These are phyloP conservation scores for Clonostachys sp. DNA, from an alignment of 2,329 filamentous ascomycete genomes.

Conservation along the genomic window DNA sequence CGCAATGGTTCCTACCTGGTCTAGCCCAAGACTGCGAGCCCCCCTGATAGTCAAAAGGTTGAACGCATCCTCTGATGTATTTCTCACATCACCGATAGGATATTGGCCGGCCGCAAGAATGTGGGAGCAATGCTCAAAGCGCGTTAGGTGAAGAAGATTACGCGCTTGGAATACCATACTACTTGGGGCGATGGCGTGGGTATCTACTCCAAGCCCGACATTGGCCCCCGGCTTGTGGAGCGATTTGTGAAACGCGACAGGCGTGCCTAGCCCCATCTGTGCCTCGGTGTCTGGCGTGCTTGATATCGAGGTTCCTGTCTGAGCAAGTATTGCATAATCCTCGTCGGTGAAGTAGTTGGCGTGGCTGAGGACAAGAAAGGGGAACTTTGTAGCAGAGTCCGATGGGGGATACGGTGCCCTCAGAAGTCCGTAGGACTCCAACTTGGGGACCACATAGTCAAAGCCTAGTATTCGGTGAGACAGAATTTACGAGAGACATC, in stretches of 20 bases:
- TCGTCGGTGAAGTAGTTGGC: not conserved
- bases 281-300: not conserved
- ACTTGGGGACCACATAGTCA: not conserved
- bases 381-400: not conserved
- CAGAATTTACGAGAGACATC: not conserved
- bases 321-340: not conserved
- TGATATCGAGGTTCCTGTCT: not conserved
- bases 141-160: too few relatives aligned
- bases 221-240: too few relatives aligned
- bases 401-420: not conserved
- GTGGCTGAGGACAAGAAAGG: not conserved
- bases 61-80: too few relatives aligned
- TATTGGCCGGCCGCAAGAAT: too few relatives aligned
- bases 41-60: too few relatives aligned
- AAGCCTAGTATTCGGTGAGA: not conserved
- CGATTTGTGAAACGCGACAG: not conserved
- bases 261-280: not conserved
- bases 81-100: too few relatives aligned
- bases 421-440: not conserved
- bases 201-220: too few relatives aligned
- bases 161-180: too few relatives aligned
- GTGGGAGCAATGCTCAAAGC: too few relatives aligned
- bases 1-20: too few relatives aligned
- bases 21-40: too few relatives aligned
- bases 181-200: too few relatives aligned